A percentile compares a stretch with the other conserved stretches of the same genome.
Evolutionary conservation across 1,139 yeast genomes (phyloP).

Genomic region (Insectozyma bohioensis): DNA sequence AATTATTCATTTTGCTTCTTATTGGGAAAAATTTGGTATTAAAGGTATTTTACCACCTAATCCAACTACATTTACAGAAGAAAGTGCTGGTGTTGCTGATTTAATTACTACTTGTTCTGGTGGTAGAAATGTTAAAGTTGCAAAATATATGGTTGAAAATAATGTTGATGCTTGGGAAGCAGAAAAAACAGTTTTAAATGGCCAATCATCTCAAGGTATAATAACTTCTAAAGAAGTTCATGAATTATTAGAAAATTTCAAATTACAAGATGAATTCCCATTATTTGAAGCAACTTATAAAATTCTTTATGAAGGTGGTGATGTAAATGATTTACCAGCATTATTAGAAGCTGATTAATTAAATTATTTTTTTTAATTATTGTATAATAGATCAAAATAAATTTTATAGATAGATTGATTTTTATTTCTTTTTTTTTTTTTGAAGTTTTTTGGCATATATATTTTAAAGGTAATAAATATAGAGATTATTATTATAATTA

Average conservation of each 20-base stretch:
- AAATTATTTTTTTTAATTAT: too few species aligned
- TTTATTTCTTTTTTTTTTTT: too few species aligned
- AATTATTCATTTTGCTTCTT: conserved; percentile 58
- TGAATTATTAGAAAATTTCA: conserved; percentile 66
- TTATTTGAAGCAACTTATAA: conserved; percentile 82
- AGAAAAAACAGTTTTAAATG: conserved; percentile 80
- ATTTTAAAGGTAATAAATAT: too few species aligned
- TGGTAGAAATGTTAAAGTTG: conserved; percentile 92
- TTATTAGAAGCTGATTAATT: conserved; percentile 50
- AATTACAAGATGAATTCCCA: conserved; percentile 73
- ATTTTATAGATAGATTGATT: too few species aligned
- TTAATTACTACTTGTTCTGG: conserved; percentile 95
- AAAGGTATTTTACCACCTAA: conserved; percentile 66
- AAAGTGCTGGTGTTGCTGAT: conserved; percentile 96
- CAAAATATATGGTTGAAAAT: conserved; percentile 70
- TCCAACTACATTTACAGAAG: conserved; percentile 81
- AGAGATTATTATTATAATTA: too few species aligned
- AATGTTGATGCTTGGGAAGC: conserved; percentile 74
- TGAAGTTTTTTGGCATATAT: too few species aligned
- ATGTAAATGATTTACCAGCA: conserved; percentile 62
- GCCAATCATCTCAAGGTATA: conserved; percentile 94
- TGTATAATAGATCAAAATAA: too few species aligned
- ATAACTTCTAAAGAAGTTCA: conserved; percentile 88
- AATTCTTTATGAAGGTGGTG: conserved; percentile 71
- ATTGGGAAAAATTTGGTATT: conserved; percentile 66